These are phyloP conservation scores for Coniferiporia sulphurascens DNA, from an alignment of 1,284 basidiomycete species.

Conservation along the genomic window DNA sequence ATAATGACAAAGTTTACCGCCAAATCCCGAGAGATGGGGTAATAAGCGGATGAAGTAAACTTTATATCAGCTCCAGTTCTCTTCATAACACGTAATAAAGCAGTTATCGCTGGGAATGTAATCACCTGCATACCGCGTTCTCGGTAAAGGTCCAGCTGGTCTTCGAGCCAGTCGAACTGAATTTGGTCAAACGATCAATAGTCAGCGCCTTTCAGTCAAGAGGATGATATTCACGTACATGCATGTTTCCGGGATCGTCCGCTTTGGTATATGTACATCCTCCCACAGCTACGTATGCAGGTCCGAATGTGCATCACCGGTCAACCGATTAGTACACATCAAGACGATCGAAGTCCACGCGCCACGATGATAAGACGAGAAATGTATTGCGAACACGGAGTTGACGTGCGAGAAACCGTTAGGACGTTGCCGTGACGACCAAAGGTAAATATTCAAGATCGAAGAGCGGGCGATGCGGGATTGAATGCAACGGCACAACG, in stretches of 20 bases:
- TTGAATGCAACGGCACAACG: neutral
- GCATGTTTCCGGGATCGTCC: constrained; percentile 75
- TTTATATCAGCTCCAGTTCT: neutral
- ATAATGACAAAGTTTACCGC: neutral
- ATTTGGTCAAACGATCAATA: neutral
- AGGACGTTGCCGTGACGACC: neutral
- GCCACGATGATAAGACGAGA: constrained; percentile 2
- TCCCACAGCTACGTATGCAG: constrained; percentile 44
- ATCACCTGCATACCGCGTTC: constrained; percentile 72
- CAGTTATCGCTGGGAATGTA: constrained; percentile 10
- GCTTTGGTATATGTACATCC: constrained; percentile 59
- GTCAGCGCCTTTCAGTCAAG: neutral
- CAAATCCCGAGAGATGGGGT: constrained; percentile 10
- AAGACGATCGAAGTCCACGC: neutral
- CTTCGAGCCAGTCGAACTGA: constrained; percentile 90
- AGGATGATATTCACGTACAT: neutral
- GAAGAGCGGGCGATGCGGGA: neutral
- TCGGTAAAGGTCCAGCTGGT: constrained; percentile 73
- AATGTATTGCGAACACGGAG: neutral
- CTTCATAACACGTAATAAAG: neutral
- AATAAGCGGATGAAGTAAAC: constrained; percentile 12
- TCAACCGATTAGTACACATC: constrained; percentile 6
- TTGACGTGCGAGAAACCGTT: neutral
- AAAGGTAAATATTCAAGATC: neutral
- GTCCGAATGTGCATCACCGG: neutral